Evolutionary conservation across 1,284 basidiomycete species (phyloP), one percentile per base, ranked within the genome.

Genomic region (Puccinia triticina): DNA sequence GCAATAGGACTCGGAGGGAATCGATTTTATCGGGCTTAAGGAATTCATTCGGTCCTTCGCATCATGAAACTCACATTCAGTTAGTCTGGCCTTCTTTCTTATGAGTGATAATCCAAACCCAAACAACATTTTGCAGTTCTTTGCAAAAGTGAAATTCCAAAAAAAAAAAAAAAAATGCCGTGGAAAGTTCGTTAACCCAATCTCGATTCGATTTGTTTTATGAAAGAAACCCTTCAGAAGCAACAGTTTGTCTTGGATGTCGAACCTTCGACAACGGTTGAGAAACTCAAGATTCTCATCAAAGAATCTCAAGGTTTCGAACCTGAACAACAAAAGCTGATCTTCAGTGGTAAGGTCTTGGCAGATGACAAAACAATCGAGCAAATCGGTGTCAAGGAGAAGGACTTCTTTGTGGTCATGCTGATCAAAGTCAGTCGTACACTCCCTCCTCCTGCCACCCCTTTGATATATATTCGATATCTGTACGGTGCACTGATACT

Each of bases 361-460:
- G 88, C 91, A 26, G 95, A 99, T 88, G 91, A 92, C 83, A 95
- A 95, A 89, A 93, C 92, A 0, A 90, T 99, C 57, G 93, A 91
- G 84, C 92, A 92, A 82, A 94, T 93, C 86, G 92, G 93, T 83
- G 94, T 99, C 89, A 96, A 98, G 89, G 96, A 99, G 89, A 99
- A 98, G 89, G 96, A 98, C 87, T 99, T 99, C 89, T 89, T 99
- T 83, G 97, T 99, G 26, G 91, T 99, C 71, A 99, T 99, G 96
- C 94, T 98, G 67, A 92, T 94, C 79, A 99, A 98, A 91, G 95
- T 95, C 84, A 83, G 89, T 86, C 34, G 16, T 67, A 61, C 14
- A 59, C 71, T 77, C 75, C 66, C 46, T 40, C 23, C 37, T 29
- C n/a, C n/a, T n/a, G n/a, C n/a, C n/a, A n/a, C 10, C 14, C n/a